Conservation (phyloP, 805 yeast genomes). For the Jamesozyma piceae region DNA sequence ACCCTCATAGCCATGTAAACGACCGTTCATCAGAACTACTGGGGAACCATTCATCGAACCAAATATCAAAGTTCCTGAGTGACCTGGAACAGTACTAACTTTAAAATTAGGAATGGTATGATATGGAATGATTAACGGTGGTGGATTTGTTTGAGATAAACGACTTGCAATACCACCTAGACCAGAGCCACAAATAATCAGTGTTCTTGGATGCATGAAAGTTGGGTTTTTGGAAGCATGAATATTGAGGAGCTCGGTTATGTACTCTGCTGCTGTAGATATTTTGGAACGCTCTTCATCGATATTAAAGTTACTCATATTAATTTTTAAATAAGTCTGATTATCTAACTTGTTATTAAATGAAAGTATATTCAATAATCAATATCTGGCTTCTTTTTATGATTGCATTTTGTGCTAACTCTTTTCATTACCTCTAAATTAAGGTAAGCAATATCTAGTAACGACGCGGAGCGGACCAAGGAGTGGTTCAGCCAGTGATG, state of each 20-base stretch:
- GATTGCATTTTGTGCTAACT: too few species aligned
- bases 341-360: too few species aligned
- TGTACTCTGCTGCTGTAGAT: not conserved
- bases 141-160: constrained; percentile 26
- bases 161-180: constrained; percentile 70
- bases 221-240: constrained; percentile 1
- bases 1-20: constrained; percentile 90
- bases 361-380: too few species aligned
- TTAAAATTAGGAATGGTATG: constrained; percentile 70
- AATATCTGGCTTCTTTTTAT: too few species aligned
- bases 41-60: constrained; percentile 69
- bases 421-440: too few species aligned
- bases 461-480: too few species aligned
- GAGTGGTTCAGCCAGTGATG: too few species aligned
- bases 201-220: constrained; percentile 42
- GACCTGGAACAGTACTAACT: constrained; percentile 81
- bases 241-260: not conserved
- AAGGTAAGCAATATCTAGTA: too few species aligned
- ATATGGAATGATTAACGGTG: constrained; percentile 49
- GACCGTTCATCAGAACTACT: constrained; percentile 87
- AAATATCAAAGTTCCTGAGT: constrained; percentile 70
- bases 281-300: constrained; percentile 2
- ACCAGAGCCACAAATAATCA: constrained; percentile 92
- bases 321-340: not conserved
- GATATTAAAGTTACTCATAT: constrained; percentile 4